These are phyloP conservation scores for Aureobasidium sp. DNA, from an alignment of 2,329 filamentous ascomycete species.

Conservation along the genomic window DNA sequence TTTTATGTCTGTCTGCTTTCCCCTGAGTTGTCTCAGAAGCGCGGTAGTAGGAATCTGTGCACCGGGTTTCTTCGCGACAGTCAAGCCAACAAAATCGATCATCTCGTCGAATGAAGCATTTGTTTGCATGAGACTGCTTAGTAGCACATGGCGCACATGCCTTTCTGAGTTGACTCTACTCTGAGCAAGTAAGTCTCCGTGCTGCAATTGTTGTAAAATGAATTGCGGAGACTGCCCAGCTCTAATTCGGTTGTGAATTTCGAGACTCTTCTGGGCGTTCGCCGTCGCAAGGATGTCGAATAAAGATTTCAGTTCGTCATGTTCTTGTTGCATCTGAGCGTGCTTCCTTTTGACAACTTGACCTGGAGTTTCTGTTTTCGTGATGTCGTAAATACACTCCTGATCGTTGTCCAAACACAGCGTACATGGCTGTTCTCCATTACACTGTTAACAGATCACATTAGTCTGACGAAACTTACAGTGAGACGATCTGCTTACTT, in stretches of 20 bases:
- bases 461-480: background rate
- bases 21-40: background rate
- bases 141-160: slow-evolving; percentile 9
- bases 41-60: background rate
- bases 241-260: slow-evolving; percentile 15
- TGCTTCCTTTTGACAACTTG: slow-evolving; percentile 19
- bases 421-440: slow-evolving; percentile 2
- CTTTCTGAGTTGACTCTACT: background rate
- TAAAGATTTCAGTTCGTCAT: slow-evolving; percentile 10
- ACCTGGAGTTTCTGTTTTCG: slow-evolving; percentile 14
- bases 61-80: background rate
- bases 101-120: slow-evolving; percentile 18
- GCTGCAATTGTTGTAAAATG: slow-evolving; percentile 11
- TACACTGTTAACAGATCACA: background rate
- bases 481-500: background rate
- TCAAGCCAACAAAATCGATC: slow-evolving; percentile 3
- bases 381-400: slow-evolving; percentile 15
- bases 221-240: slow-evolving; percentile 15
- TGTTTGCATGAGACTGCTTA: slow-evolving; percentile 15
- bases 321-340: slow-evolving; percentile 16
- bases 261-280: background rate
- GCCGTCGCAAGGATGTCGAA: background rate
- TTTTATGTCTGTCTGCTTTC: background rate
- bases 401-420: background rate
- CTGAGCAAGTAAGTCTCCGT: background rate